Conservation (phyloP, 768 basidiomycete species). For the Xerocomellus dryophilus region DNA sequence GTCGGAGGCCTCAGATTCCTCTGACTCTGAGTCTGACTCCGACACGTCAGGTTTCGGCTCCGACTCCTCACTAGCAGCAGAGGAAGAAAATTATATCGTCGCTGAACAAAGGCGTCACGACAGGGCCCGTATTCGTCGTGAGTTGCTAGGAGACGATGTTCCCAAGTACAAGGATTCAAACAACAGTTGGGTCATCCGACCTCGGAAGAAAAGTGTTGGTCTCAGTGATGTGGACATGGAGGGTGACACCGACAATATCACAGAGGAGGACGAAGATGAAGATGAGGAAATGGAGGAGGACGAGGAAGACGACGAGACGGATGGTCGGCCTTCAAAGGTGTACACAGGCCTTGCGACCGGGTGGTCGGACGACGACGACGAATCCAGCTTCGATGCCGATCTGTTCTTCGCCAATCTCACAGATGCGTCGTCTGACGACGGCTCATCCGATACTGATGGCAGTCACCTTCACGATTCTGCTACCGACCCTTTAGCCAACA, state of each 20-base stretch:
- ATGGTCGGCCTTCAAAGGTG: slow-evolving; percentile 38
- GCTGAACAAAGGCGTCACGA: slow-evolving; percentile 45
- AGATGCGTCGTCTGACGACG: slow-evolving; percentile 44
- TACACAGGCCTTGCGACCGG: slow-evolving; percentile 69
- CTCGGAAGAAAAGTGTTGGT: slow-evolving; percentile 69
- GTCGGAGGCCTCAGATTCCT: slow-evolving; percentile 47
- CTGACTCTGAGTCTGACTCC: slow-evolving; percentile 33
- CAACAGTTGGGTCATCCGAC: slow-evolving; percentile 66
- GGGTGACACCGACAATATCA: slow-evolving; percentile 53
- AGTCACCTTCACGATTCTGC: slow-evolving; percentile 41
- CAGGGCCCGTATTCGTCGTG: slow-evolving; percentile 55
- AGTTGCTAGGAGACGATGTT: slow-evolving; percentile 54
- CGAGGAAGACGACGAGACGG: slow-evolving; percentile 46
- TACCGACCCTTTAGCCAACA: slow-evolving; percentile 22
- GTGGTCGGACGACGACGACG: slow-evolving; percentile 80
- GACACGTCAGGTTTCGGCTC: slow-evolving; percentile 42
- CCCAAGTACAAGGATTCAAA: slow-evolving; percentile 40
- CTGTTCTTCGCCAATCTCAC: slow-evolving; percentile 79
- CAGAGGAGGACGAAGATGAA: slow-evolving; percentile 60
- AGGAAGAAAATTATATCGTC: slow-evolving; percentile 60
- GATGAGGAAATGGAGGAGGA: slow-evolving; percentile 37
- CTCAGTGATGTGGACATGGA: slow-evolving; percentile 63
- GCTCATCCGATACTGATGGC: slow-evolving; percentile 42
- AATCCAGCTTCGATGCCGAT: slow-evolving; percentile 79
- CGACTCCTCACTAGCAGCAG: slow-evolving; percentile 56